phyloP scores from a whole-genome alignment of 768 basidiomycete genomes.

The Rhizopogon salebrosus region DNA sequence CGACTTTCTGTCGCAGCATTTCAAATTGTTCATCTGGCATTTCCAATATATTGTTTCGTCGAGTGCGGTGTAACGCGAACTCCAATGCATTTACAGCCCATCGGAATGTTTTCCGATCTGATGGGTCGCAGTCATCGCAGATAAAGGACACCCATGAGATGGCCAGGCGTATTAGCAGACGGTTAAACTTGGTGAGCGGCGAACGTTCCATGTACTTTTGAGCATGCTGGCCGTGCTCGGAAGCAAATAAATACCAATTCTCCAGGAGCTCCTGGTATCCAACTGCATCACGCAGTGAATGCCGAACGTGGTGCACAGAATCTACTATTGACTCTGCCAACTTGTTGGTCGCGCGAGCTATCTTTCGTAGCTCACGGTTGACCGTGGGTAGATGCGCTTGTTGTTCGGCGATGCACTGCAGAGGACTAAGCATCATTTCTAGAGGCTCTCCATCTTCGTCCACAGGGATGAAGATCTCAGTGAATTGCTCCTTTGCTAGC shows the following conservation, averaged over 20 bases:
- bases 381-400: conserved; percentile 90
- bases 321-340: conserved; percentile 91
- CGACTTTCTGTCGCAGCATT: conserved; percentile 85
- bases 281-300: conserved; percentile 50
- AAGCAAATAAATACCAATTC: conserved; percentile 96
- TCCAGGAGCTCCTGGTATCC: conserved; percentile 83
- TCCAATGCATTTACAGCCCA: conserved; percentile 98
- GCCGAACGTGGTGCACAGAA: conserved; percentile 83
- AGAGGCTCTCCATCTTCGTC: conserved; percentile 59
- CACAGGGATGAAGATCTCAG: conserved; percentile 52
- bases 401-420: conserved; percentile 61
- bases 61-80: conserved; percentile 83
- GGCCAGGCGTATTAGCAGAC: conserved; percentile 80
- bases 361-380: conserved; percentile 86
- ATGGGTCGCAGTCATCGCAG: conserved; percentile 95
- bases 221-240: conserved; percentile 89
- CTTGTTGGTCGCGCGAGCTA: conserved; percentile 82
- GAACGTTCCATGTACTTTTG: conserved; percentile 82
- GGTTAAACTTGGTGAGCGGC: conserved; percentile 70
- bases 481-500: conserved; percentile 73
- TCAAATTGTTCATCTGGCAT: conserved; percentile 87
- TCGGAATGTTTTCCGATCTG: conserved; percentile 92
- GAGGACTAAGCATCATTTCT: conserved; percentile 36
- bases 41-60: conserved; percentile 84
- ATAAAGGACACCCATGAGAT: conserved; percentile 99